Base-by-base conservation (phyloP, 2,329 filamentous ascomycete genomes). In the Aureobasidium sp. region DNA sequence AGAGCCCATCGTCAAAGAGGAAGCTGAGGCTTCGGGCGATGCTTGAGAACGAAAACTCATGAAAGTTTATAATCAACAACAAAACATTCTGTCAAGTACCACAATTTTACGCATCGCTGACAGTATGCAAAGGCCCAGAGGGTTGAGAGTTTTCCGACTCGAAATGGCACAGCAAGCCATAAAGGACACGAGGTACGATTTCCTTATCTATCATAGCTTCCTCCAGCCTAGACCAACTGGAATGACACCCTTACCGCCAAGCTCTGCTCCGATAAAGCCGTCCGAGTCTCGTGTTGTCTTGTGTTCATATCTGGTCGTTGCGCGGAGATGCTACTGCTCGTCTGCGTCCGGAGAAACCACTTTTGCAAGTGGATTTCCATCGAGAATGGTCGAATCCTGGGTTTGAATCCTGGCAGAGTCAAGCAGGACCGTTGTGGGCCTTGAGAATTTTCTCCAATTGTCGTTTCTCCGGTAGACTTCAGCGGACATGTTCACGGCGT, bases 391-490 rank as follows among this genome's bases (percentile, higher is more conserved):
- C 41, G 45, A 49, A 24, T 22, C n/a, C 24, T 29, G n/a, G 45
- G 34, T 39, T 27, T 5, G 16, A 22, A 21, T 17, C 22, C 10
- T 49, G 24, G 12, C 16, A 27, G 24, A 49, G n/a, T 30, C 34
- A 29, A 24, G 24, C 29, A n/a, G 21, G 22, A 22, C 17, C 21
- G 16, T 5, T 3, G 32, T 24, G 11, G 32, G 22, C 22, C 12
- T 27, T 37, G 24, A 29, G 21, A 12, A 30, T 10, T 22, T n/a
- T 30, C 12, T 6, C 16, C 6, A 16, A 11, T 22, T 39, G 45
- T 37, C 12, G n/a, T 30, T 49, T 49, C 34, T 49, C 45, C 45
- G 45, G 34, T 35, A 7, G 17, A 16, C 24, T 47, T 24, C n/a
- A n/a, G n/a, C n/a, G n/a, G n/a, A n/a, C n/a, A n/a, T n/a, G n/a